A percentile compares a stretch with the other conserved stretches of the same genome.
Evolutionary conservation across 2,329 filamentous ascomycete species (phyloP).

Genomic region (Fusarium setosum): DNA sequence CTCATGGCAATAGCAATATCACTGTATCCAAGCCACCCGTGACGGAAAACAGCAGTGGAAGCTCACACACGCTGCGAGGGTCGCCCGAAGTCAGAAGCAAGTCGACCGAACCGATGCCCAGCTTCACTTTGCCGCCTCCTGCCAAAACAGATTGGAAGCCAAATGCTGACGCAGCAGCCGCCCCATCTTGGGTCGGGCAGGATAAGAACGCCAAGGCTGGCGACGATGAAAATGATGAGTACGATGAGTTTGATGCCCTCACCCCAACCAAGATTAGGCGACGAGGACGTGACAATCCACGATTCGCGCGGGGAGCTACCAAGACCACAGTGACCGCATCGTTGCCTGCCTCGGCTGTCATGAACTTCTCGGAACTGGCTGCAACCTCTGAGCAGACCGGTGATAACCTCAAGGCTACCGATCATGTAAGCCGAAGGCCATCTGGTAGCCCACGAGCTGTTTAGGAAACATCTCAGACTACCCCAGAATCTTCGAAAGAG

Average conservation of each 20-base stretch:
- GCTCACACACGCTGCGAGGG: not conserved
- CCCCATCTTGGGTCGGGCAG: no score
- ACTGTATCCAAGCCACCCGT: not conserved
- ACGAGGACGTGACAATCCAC: constrained; percentile 21
- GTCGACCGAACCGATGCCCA: constrained; percentile 6
- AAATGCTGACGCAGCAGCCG: not conserved
- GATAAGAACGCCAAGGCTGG: no score
- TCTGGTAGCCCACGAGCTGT: constrained; percentile 28
- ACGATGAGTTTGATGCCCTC: constrained; percentile 9
- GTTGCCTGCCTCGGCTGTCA: constrained; percentile 35
- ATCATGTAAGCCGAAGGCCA: not conserved
- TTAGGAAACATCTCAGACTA: constrained; percentile 37
- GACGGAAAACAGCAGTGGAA: not conserved
- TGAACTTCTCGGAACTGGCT: constrained; percentile 30
- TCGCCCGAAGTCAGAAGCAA: constrained; percentile 13
- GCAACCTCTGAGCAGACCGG: not conserved
- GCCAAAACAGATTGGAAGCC: not conserved
- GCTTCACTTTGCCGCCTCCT: not conserved
- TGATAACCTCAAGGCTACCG: not conserved
- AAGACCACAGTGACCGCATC: constrained; percentile 31
- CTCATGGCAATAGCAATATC: constrained; percentile 18
- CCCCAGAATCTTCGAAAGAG: constrained; percentile 8
- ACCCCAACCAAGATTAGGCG: constrained; percentile 36
- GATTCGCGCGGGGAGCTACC: constrained; percentile 11
- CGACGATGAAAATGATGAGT: constrained; percentile 9